Conservation (phyloP, 2,329 filamentous ascomycete species). For the Fulvia fulva region DNA sequence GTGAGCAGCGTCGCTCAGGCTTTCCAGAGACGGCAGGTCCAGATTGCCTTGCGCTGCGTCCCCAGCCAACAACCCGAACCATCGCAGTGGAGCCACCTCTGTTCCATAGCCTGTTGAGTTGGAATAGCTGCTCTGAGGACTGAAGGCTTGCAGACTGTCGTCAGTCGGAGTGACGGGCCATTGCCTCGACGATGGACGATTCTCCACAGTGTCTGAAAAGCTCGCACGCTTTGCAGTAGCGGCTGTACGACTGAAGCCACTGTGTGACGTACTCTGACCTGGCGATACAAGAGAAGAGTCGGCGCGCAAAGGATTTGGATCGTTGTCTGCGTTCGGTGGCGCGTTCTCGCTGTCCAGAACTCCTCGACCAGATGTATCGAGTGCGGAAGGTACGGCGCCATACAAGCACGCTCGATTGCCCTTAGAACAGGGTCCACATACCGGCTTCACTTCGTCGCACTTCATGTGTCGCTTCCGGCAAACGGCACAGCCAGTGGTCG, state of each 20-base stretch:
- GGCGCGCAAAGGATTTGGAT: neutral
- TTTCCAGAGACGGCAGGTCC: conserved; percentile 22
- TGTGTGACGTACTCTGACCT: neutral
- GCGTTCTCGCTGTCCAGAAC: no score
- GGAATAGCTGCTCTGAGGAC: conserved; percentile 28
- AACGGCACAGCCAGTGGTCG: conserved; percentile 22
- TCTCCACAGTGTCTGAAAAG: conserved; percentile 4
- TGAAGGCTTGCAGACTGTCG: conserved; percentile 20
- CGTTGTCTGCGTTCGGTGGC: neutral
- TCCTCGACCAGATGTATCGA: neutral
- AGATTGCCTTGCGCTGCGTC: conserved; percentile 36
- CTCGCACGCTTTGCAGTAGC: conserved; percentile 2
- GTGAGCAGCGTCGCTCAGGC: conserved; percentile 24
- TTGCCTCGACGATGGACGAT: conserved; percentile 9
- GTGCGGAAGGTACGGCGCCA: conserved; percentile 14
- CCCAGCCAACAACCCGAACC: conserved; percentile 47
- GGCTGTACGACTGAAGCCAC: neutral
- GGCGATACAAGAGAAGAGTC: conserved; percentile 5
- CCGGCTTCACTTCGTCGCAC: conserved; percentile 47
- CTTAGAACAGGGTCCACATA: conserved; percentile 44
- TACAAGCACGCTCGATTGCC: conserved; percentile 43
- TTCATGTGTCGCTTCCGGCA: conserved; percentile 45
- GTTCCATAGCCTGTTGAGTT: conserved; percentile 30
- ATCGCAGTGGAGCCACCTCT: conserved; percentile 45
- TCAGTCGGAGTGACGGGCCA: conserved; percentile 16